Base-by-base conservation (phyloP, 192 early-diverging fungal genomes). In the Backusella tarrabulga region DNA sequence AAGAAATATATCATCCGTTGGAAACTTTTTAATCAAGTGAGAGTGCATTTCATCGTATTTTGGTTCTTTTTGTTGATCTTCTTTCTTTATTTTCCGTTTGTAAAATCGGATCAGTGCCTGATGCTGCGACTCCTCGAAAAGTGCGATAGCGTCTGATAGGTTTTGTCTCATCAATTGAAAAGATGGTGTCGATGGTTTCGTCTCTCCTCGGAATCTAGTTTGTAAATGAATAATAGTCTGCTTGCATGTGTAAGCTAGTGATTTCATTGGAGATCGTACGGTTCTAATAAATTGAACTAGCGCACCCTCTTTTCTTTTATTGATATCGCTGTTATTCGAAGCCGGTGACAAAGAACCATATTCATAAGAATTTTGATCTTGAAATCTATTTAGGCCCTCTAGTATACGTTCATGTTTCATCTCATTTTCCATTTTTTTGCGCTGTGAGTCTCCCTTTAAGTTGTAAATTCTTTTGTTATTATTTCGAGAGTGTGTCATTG, bases 1-100 rank as follows among this genome's bases (percentile, higher is more conserved):
- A 50, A 90, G 76, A 68, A 93, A 93, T 29, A 95, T 87, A 76
- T 92, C 89, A 77, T 93, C 92, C 4, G 71, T 19, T 32, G 71
- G 38, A 23, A 69, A 69, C 12, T 69, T 34, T 14, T 19, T 69
- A 19, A 69, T 69, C n/a, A 90, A 85, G 40, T 71, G 76, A 76
- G 83, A 69, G 11, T 69, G 68, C 21, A 41, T 41, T 46, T 41
- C 71, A 40, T 32, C 71, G 12, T 68, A 68, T 68, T 35, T 35
- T n/a, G 34, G 26, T 63, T 63, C 56, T 32, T 23, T 63, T 34
- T 67, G 34, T 6, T 12, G 21, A 38, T 66, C 54, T 69, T 36
- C 2, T 70, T n/a, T 54, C 9, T 26, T 29, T 35, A 42, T 23
- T 32, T 79, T 60, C 32, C 80, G 78, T 12, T 79, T 77, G 67